Conservation (phyloP, 495 filamentous ascomycete species). For the Pseudevernia furfuracea region DNA sequence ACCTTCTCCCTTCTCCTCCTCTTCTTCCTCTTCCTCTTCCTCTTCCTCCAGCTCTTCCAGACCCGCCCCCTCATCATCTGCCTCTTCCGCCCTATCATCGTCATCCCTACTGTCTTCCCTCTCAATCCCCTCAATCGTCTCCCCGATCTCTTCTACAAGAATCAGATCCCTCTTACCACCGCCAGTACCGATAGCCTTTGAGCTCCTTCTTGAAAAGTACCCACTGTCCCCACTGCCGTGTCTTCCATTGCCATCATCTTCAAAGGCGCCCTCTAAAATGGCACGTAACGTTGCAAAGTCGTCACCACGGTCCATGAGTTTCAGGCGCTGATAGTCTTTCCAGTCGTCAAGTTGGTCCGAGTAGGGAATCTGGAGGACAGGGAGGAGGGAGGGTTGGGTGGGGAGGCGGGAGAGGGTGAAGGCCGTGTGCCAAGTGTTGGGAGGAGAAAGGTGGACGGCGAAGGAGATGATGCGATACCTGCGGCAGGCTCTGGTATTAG, state of each 20-base stretch:
- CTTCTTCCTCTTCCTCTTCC: neutral
- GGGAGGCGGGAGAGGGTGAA: constrained; percentile 16
- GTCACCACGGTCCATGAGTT: constrained; percentile 9
- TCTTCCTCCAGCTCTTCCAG: neutral
- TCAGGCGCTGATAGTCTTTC: constrained; percentile 21
- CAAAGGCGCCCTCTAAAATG: neutral
- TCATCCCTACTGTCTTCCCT: neutral
- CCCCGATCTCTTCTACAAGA: neutral
- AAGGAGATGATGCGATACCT: constrained; percentile 23
- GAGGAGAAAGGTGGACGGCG: constrained; percentile 10
- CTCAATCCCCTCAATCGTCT: neutral
- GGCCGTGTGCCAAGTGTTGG: constrained; percentile 14
- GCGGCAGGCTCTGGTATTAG: neutral
- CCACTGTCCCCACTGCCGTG: constrained; percentile 12
- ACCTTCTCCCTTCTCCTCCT: too few relatives aligned
- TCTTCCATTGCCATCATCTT: neutral
- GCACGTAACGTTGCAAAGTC: constrained; percentile 9
- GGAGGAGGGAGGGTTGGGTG: constrained; percentile 15
- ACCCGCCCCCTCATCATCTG: neutral
- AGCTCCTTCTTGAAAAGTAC: constrained; percentile 11
- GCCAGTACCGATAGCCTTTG: neutral
- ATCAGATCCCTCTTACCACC: neutral
- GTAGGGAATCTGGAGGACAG: constrained; percentile 16
- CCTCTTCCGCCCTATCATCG: neutral
- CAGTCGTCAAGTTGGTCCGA: constrained; percentile 26